These are phyloP conservation scores for Cardamine resedifolia DNA, from an alignment of 345 rosid genomes.

Conservation along the genomic window DNA sequence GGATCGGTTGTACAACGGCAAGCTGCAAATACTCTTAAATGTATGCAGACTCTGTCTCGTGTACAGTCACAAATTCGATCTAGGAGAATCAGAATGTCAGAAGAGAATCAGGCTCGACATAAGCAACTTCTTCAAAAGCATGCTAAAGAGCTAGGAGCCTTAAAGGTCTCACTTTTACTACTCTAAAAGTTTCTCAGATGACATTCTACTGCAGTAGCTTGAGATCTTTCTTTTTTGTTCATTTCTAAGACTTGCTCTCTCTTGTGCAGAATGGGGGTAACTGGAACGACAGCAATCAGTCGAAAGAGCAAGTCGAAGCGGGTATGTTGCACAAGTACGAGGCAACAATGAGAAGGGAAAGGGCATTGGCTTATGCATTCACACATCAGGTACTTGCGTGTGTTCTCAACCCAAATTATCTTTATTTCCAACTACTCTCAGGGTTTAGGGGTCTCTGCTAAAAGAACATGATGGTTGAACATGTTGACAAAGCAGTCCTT, in stretches of 20 bases:
- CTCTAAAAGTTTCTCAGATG: neutral
- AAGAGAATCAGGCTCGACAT: conserved; percentile 90
- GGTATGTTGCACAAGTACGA: conserved; percentile 70
- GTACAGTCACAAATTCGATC: conserved; percentile 76
- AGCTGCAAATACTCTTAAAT: conserved; percentile 65
- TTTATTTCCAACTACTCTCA: too few species aligned
- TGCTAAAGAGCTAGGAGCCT: conserved; percentile 56
- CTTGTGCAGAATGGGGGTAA: conserved; percentile 65
- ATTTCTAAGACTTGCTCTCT: conserved; percentile 1
- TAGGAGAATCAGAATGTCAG: conserved; percentile 73
- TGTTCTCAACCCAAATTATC: neutral
- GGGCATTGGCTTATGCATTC: conserved; percentile 81
- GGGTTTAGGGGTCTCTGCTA: neutral
- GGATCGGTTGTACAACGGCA: conserved; percentile 77
- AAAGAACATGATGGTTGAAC: neutral
- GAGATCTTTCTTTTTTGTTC: neutral
- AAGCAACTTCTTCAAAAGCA: conserved; percentile 83
- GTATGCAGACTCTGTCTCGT: conserved; percentile 86
- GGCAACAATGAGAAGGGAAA: conserved; percentile 90
- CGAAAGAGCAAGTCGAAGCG: conserved; percentile 79
- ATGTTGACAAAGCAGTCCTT: neutral
- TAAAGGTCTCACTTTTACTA: conserved; percentile 29
- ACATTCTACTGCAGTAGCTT: neutral
- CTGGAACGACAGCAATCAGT: conserved; percentile 84
- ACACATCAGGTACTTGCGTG: conserved; percentile 72